Base-by-base conservation (phyloP, 257 asterid genomes). In the Rauvolfia tetraphylla region DNA sequence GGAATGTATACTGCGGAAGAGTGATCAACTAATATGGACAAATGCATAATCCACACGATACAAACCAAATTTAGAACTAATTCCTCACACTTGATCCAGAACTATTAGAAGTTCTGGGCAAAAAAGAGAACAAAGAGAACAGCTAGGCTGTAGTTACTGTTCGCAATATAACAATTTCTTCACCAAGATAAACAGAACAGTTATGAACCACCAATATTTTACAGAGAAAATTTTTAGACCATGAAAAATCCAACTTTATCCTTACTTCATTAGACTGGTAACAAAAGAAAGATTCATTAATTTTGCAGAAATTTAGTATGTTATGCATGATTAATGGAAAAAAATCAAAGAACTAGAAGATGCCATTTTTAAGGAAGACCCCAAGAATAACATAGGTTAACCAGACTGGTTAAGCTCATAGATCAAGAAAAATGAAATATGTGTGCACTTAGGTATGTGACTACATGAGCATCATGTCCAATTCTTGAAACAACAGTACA, bases 311-410 rank as follows among this genome's bases (percentile, higher is more conserved):
- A 13, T 41, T 5, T 12, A 67, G 33, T 38, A 7, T 0, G 34
- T 46, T 38, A 75, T 62, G 33, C 18, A 75, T 31, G 20, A 75
- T 10, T 75, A 53, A 62, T 34, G 72, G 31, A 20, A 75, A 49
- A 48, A 48, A 68, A 13, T 48, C 15, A 34, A 62, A 57, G 68
- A 29, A 5, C 10, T 2, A 25, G 1, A 9, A 27, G 69, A 2
- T 57, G 10, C 7, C 57, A 54, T 42, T 42, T 61, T 33, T n/a
- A 33, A 44, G 15, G 38, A 44, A 46, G 62, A 75, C 25, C 61
- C 48, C 61, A 44, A 48, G 33, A 20, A 44, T 15, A 48, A 70
- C 13, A 63, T 44, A 12, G 29, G 51, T 61, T 29, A 48, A 25
- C 17, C 39, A 61, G 2, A 36, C 7, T 41, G 9, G 53, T 11